A percentile compares a stretch with the other conserved stretches of the same genome.
These are phyloP conservation scores for Bruguiera sexangula DNA, from an alignment of 345 rosid genomes.

Conservation along the genomic window DNA sequence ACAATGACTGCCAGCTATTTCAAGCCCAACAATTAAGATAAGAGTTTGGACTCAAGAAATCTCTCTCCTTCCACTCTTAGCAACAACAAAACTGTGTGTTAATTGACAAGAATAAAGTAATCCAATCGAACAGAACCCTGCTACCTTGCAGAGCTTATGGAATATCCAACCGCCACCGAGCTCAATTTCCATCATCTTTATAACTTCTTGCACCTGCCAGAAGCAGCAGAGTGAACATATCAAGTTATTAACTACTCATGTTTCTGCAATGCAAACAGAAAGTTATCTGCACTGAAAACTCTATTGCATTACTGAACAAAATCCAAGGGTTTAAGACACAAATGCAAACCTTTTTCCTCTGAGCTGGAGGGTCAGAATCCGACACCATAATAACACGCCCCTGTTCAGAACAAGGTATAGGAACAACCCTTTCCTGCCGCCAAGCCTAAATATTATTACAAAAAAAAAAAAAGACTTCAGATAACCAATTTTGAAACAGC, in stretches of 20 bases:
- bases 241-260: not conserved
- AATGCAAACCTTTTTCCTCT: constrained; percentile 57
- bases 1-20: not conserved
- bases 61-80: not conserved
- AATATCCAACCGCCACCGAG: constrained; percentile 81
- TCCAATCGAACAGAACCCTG: not conserved
- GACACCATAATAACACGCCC: constrained; percentile 54
- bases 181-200: constrained; percentile 77
- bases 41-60: not conserved
- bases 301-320: not conserved
- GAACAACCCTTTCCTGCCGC: constrained; percentile 56
- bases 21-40: not conserved
- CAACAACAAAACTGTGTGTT: not conserved
- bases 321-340: not conserved
- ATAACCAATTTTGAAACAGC: too few species aligned
- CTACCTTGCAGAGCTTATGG: constrained; percentile 67
- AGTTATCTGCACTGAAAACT: not conserved
- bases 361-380: constrained; percentile 51
- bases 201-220: constrained; percentile 68
- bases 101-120: not conserved
- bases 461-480: too few species aligned
- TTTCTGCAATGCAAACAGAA: not conserved
- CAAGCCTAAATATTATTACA: constrained; percentile 44
- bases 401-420: constrained; percentile 25
- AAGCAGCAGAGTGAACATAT: constrained; percentile 1